Conservation (phyloP, 495 filamentous ascomycete species). For the Pyronema omphalodes region DNA sequence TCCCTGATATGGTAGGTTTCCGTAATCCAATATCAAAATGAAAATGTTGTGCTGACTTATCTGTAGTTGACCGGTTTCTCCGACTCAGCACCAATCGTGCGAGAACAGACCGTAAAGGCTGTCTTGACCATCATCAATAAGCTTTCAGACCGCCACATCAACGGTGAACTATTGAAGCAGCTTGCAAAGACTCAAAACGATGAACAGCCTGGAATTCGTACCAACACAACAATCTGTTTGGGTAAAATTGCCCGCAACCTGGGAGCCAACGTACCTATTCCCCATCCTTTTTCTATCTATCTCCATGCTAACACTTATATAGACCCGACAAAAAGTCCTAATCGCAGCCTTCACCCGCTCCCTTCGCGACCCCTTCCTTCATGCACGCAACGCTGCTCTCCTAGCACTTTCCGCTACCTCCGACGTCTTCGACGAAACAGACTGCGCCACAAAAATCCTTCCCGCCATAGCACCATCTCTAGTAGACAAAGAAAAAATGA, state of each 20-base stretch:
- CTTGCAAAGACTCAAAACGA: slow-evolving; percentile 94
- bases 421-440: slow-evolving; percentile 76
- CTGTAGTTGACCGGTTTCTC: slow-evolving; percentile 69
- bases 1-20: slow-evolving; percentile 50
- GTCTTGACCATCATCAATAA: slow-evolving; percentile 71
- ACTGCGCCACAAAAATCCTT: slow-evolving; percentile 66
- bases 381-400: slow-evolving; percentile 75
- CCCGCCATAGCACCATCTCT: slow-evolving; percentile 65
- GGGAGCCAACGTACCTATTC: slow-evolving; percentile 41
- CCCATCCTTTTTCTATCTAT: slow-evolving; percentile 6
- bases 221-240: slow-evolving; percentile 92
- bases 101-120: slow-evolving; percentile 90
- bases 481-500: slow-evolving; percentile 30
- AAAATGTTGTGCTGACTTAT: slow-evolving; percentile 14
- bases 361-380: slow-evolving; percentile 80
- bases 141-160: slow-evolving; percentile 77
- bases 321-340: slow-evolving; percentile 69
- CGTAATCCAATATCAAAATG: slow-evolving; percentile 29
- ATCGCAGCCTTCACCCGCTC: slow-evolving; percentile 79
- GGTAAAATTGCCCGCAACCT: slow-evolving; percentile 88
- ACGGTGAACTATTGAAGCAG: slow-evolving; percentile 79
- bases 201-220: slow-evolving; percentile 90
- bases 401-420: slow-evolving; percentile 68
- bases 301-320: slow-evolving; percentile 17
- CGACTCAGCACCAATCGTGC: slow-evolving; percentile 72